Conservation (phyloP, 257 asterid species). For the Solanum sejunctum region DNA sequence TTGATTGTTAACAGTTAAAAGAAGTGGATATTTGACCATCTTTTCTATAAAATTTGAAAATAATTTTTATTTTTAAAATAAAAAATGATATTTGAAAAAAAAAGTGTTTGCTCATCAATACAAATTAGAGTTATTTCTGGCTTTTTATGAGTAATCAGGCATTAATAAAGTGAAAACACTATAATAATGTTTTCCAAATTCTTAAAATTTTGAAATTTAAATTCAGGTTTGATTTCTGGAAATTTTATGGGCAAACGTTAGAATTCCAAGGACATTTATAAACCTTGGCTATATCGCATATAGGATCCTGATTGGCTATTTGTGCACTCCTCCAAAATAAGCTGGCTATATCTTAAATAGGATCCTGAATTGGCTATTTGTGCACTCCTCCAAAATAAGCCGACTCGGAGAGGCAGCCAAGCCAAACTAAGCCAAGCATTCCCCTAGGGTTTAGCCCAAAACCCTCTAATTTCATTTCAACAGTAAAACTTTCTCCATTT, state of each 20-base stretch:
- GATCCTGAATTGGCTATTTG: neutral
- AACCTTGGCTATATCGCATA: neutral
- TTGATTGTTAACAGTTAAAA: neutral
- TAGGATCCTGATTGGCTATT: neutral
- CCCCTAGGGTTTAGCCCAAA: conserved; percentile 6
- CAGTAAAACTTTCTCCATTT: neutral
- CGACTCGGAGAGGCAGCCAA: neutral
- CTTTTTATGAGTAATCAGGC: neutral
- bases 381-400: neutral
- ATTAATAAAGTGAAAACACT: too few species aligned
- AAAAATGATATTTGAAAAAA: neutral
- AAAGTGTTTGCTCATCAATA: neutral
- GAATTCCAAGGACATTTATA: too few species aligned
- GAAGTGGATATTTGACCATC: neutral
- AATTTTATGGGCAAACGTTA: too few species aligned
- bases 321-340: neutral
- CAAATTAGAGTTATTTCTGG: neutral
- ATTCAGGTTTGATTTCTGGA: too few species aligned
- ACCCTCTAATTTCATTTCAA: neutral
- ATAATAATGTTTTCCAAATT: too few species aligned
- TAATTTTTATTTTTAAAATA: too few species aligned
- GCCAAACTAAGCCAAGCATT: neutral
- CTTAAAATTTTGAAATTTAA: too few species aligned
- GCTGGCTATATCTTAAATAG: neutral
- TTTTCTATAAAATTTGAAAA: neutral